These are phyloP conservation scores for Coprinellus aureogranulatus DNA, from an alignment of 768 basidiomycete genomes.

Conservation along the genomic window DNA sequence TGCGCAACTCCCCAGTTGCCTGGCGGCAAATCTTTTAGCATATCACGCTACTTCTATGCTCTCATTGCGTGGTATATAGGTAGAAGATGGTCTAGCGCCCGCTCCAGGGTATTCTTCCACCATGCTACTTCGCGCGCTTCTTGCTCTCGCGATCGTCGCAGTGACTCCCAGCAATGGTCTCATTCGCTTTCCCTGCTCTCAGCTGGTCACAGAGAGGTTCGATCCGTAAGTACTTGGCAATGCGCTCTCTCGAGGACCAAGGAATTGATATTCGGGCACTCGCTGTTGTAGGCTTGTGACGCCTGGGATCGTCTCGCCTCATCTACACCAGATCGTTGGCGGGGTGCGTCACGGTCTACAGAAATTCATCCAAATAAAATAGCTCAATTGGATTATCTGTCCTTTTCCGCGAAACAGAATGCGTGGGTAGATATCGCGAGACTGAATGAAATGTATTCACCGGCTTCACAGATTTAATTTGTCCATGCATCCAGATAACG, in stretches of 20 bases:
- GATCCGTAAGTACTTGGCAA: neutral
- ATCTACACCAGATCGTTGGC: conserved; percentile 9
- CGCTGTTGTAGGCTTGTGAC: neutral
- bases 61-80: too few species aligned
- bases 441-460: neutral
- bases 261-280: neutral
- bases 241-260: neutral
- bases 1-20: too few species aligned
- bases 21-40: too few species aligned
- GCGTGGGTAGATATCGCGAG: neutral
- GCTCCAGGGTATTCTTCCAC: neutral
- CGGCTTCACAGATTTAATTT: conserved; percentile 3
- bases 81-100: too few species aligned
- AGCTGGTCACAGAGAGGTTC: conserved; percentile 1
- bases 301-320: conserved; percentile 6
- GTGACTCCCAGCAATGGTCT: neutral
- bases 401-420: too few species aligned
- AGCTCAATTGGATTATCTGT: too few species aligned
- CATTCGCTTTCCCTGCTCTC: neutral
- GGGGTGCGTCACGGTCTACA: neutral
- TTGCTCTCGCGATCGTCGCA: neutral
- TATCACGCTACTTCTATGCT: too few species aligned
- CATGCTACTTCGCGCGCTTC: neutral
- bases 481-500: conserved; percentile 2
- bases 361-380: neutral